Base-by-base conservation (phyloP, 768 basidiomycete species). In the Pleurotus sapidus region DNA sequence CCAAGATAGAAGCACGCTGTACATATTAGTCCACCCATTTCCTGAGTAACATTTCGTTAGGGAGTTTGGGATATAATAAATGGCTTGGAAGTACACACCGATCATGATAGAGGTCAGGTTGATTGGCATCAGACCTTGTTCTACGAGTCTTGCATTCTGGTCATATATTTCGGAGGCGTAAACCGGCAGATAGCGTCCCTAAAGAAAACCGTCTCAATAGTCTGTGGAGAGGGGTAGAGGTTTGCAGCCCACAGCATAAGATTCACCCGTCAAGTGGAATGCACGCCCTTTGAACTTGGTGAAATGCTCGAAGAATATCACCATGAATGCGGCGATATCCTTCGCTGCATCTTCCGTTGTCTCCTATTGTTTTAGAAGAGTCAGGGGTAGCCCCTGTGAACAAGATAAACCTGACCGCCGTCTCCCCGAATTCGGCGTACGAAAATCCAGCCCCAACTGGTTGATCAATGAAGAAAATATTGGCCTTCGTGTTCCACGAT, bases 141-240 rank as follows among this genome's bases (percentile, higher is more conserved):
- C 68, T 42, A 74, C 68, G 8, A 88, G 74, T 34, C 74, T 67
- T 48, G 69, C 62, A 67, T 93, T 93, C 62, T 87, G 83, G 69
- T 93, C 91, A 48, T 86, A 81, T 12, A 93, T 84, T 38, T 86
- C 86, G n/a, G 88, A 79, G 0, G 89, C 91, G 60, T 93, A 93
- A 1, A 88, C 72, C 0, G 87, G 88, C 1, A 89, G 73, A 63
- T 89, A 88, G 11, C 84, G 81, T 4, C 87, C 87, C 87, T 87
- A 51, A 6, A 14, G 15, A 55, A 34, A 24, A 27, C 14, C 17
- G 20, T 48, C 30, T 14, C 17, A 61, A 27, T 34, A 6, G 46
- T 15, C 49, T 43, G 20, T 20, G 20, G 20, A 3, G 27, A 46
- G 17, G 55, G 15, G 7, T 18, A n/a, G 72, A 47, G 7, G 9